Percentiles rank a stretch among this genome's conserved stretches.
Conservation (phyloP, 2,329 filamentous ascomycete species). For the Claviceps pazoutovae region DNA sequence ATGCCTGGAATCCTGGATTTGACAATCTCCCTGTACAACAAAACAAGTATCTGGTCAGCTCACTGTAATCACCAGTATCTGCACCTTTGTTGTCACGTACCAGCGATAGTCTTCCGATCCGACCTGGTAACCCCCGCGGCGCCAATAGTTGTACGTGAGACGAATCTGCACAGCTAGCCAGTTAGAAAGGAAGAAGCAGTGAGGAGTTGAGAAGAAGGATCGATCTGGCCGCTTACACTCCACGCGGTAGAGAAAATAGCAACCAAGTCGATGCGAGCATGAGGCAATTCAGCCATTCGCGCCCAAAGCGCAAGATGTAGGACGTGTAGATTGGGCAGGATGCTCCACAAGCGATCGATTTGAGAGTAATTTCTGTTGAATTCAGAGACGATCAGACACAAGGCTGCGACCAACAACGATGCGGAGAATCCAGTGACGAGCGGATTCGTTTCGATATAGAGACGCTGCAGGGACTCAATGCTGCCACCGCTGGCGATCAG, state of each 20-base stretch:
- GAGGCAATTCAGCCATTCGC: slow-evolving; percentile 56
- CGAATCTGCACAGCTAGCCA: slow-evolving; percentile 37
- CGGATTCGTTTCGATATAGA: slow-evolving; percentile 81
- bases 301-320: slow-evolving; percentile 77
- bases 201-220: neutral
- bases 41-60: slow-evolving; percentile 2
- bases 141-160: slow-evolving; percentile 93
- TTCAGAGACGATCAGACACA: slow-evolving; percentile 68
- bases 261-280: slow-evolving; percentile 57
- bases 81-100: slow-evolving; percentile 17
- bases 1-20: slow-evolving; percentile 47
- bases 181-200: neutral
- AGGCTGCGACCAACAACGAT: slow-evolving; percentile 52
- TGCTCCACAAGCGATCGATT: slow-evolving; percentile 82
- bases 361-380: slow-evolving; percentile 94
- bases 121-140: slow-evolving; percentile 77
- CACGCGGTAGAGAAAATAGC: slow-evolving; percentile 59
- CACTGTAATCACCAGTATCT: neutral
- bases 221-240: slow-evolving; percentile 48
- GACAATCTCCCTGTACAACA: slow-evolving; percentile 47
- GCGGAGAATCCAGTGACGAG: slow-evolving; percentile 61
- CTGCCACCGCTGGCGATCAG: slow-evolving; percentile 46
- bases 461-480: slow-evolving; percentile 45
- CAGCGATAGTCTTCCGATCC: slow-evolving; percentile 95
- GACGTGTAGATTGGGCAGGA: slow-evolving; percentile 78